phyloP scores from a whole-genome alignment of 2,329 filamentous ascomycete species.

The Purpureocillium lavendulum region DNA sequence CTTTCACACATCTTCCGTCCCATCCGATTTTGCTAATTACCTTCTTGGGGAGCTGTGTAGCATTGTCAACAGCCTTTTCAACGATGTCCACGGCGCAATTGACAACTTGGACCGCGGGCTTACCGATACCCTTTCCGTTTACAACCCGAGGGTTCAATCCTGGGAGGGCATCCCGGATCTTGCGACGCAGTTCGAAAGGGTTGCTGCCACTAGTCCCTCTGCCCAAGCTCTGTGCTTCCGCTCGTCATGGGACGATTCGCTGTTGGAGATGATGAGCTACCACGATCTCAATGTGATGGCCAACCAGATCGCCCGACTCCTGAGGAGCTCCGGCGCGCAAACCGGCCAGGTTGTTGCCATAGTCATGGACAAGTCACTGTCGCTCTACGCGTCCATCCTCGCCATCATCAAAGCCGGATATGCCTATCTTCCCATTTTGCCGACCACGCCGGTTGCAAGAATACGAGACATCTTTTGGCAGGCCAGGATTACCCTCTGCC shows the following conservation, averaged over 20 bases:
- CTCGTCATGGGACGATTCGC: conserved; percentile 15
- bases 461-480: conserved; percentile 54
- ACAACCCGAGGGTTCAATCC: conserved; percentile 31
- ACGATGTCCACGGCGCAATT: too few relatives aligned
- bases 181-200: conserved; percentile 43
- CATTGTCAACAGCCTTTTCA: conserved; percentile 18
- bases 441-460: conserved; percentile 57
- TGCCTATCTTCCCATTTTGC: conserved; percentile 72
- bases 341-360: conserved; percentile 59
- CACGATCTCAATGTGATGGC: conserved; percentile 51
- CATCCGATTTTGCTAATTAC: conserved; percentile 42
- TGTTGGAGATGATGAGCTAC: conserved; percentile 49
- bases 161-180: conserved; percentile 34
- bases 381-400: conserved; percentile 67
- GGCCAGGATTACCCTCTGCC: conserved; percentile 39
- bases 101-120: too few relatives aligned
- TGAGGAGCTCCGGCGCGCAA: conserved; percentile 38
- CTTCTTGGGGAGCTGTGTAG: conserved; percentile 55
- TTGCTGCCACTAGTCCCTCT: conserved; percentile 38
- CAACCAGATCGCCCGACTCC: conserved; percentile 51
- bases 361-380: conserved; percentile 66
- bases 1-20: conserved; percentile 39
- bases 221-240: conserved; percentile 59
- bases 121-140: conserved; percentile 42
- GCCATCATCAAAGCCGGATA: conserved; percentile 67